Evolutionary conservation across 495 filamentous ascomycete species (phyloP).

Genomic region (Aspergillus egyptiacus): DNA sequence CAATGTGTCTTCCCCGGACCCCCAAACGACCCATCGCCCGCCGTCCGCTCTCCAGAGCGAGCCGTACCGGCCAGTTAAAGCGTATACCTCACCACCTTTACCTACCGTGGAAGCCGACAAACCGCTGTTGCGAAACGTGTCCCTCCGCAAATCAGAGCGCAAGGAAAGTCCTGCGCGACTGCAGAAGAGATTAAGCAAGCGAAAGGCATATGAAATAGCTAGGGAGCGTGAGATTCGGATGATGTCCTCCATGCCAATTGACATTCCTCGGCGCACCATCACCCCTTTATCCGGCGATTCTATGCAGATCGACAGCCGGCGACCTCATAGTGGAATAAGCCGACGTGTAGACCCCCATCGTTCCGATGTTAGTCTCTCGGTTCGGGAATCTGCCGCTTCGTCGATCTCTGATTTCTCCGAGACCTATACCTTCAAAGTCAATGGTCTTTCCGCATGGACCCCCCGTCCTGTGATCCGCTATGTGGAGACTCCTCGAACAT

Average conservation of each 20-base stretch:
- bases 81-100: slow-evolving; percentile 16
- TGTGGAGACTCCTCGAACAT: slow-evolving; percentile 54
- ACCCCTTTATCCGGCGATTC: slow-evolving; percentile 40
- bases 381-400: slow-evolving; percentile 66
- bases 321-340: slow-evolving; percentile 51
- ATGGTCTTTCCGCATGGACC: slow-evolving; percentile 64
- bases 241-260: slow-evolving; percentile 63
- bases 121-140: slow-evolving; percentile 45
- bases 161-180: slow-evolving; percentile 49
- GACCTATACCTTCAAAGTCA: slow-evolving; percentile 65
- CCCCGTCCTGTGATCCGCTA: slow-evolving; percentile 75
- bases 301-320: slow-evolving; percentile 56
- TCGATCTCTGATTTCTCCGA: slow-evolving; percentile 66
- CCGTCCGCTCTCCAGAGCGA: slow-evolving; percentile 19
- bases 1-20: slow-evolving; percentile 30
- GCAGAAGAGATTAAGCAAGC: slow-evolving; percentile 71
- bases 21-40: slow-evolving; percentile 23
- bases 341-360: slow-evolving; percentile 53
- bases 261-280: slow-evolving; percentile 54
- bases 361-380: slow-evolving; percentile 69
- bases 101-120: slow-evolving; percentile 40
- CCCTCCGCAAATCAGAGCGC: slow-evolving; percentile 59
- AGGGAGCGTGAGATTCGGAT: slow-evolving; percentile 81
- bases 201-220: slow-evolving; percentile 62
- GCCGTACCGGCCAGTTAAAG: slow-evolving; percentile 17